Evolutionary conservation across 495 filamentous ascomycete species (phyloP).

Genomic region (Neurospora tetraspora): DNA sequence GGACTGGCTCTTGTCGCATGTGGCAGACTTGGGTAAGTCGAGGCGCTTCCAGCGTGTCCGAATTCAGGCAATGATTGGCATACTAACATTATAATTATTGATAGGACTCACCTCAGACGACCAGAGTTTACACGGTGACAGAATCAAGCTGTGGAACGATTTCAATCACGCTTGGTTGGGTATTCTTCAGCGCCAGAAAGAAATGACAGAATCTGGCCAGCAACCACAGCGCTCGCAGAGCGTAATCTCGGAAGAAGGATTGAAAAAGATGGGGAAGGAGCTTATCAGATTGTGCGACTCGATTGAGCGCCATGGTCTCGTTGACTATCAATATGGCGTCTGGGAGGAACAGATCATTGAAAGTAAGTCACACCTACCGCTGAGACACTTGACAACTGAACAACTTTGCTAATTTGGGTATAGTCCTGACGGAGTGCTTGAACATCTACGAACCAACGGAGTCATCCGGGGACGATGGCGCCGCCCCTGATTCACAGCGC

Average conservation of each 20-base stretch:
- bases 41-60: slow-evolving; percentile 8
- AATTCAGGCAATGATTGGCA: slow-evolving; percentile 8
- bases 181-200: slow-evolving; percentile 77
- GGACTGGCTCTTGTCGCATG: slow-evolving; percentile 75
- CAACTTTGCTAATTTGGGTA: neutral
- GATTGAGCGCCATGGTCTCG: slow-evolving; percentile 78
- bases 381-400: neutral
- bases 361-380: slow-evolving; percentile 42
- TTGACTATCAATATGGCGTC: slow-evolving; percentile 95
- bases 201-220: slow-evolving; percentile 55
- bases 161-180: slow-evolving; percentile 94
- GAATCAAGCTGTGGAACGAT: slow-evolving; percentile 80
- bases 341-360: slow-evolving; percentile 89
- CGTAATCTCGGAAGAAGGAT: slow-evolving; percentile 54
- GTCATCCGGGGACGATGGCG: slow-evolving; percentile 17
- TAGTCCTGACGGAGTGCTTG: slow-evolving; percentile 58
- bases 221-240: slow-evolving; percentile 50
- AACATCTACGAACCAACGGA: slow-evolving; percentile 43
- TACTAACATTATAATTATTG: slow-evolving; percentile 1
- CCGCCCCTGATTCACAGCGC: slow-evolving; percentile 6
- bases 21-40: slow-evolving; percentile 70
- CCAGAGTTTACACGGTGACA: slow-evolving; percentile 53
- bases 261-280: slow-evolving; percentile 74
- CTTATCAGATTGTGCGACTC: slow-evolving; percentile 73
- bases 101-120: slow-evolving; percentile 55